Base-by-base conservation (phyloP, 805 yeast genomes). In the Starmerella davenportii region DNA sequence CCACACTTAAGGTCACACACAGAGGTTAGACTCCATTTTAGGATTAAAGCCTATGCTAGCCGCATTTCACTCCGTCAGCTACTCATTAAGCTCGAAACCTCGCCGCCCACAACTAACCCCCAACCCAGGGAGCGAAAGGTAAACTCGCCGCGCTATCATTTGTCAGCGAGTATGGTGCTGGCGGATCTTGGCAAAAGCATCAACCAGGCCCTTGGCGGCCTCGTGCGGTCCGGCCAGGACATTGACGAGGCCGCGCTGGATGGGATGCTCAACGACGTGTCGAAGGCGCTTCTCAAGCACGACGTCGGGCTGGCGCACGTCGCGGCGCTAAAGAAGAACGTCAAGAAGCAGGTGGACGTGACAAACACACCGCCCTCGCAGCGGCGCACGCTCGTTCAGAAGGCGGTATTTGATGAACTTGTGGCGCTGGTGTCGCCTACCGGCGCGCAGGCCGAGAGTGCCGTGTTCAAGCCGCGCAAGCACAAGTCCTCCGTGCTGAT, bases 301-400 rank as follows among this genome's bases (percentile, higher is more conserved):
- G 98, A 87, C 59, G 96, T 87, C 19, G 90, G 90, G 53, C 75
- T 90, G 54, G 72, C 70, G 49, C 65, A 87, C 35, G 98, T 87
- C 21, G 73, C 80, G 29, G 68, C 68, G 45, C 62, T 87, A 44
- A 70, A 95, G 53, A 77, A 71, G 47, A 74, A 77, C 49, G 69
- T 87, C 48, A 74, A 72, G 51, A 53, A 62, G 30, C 70, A 68
- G 30, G 65, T 81, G 36, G 66, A 69, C 39, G 61, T 62, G 21
- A 65, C 65, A 20, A 67, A 70, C 13, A 70, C 70, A n/a, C 63
- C 66, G 31, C 64, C 66, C 17, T 64, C 62, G 14, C 82, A 81
- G 56, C 77, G 81, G 50, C 81, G 80, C 59, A 75, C 79, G 54
- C 56, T 84, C 15, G 65, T 78, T 28, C 96, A 90, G 55, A 87